Base-by-base conservation (phyloP, 306 rosid genomes). In the Vachellia pachyceras region DNA sequence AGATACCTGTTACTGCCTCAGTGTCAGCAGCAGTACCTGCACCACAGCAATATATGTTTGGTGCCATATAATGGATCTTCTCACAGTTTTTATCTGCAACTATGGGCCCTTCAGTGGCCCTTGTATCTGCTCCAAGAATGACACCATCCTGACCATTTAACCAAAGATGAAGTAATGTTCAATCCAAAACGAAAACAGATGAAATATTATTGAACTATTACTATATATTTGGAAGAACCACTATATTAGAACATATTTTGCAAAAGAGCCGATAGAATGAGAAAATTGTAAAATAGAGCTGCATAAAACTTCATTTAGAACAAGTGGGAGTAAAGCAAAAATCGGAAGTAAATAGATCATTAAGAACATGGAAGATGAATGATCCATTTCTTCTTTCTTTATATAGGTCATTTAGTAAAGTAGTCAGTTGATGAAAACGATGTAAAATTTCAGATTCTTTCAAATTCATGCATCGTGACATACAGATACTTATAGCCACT, bases 11-110 rank as follows among this genome's bases (percentile, higher is more conserved):
- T 54, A 95, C 99, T 20, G 99, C 99, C 90, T 95, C 98, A 35
- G 99, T 95, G 80, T 95, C 98, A 72, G 98, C 98, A 78, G 99
- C 99, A 76, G 99, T 95, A 78, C 99, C 99, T 8, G 99, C 98
- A 79, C 99, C 99, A 84, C 98, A 95, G 71, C 99, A 95, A 78
- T 93, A 93, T 40, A 95, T 95, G 65, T 95, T 95, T 6, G 99
- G 99, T 4, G 99, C 99, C 99, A 95, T 93, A 63, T 88, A 95
- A 75, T 95, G 99, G 79, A 95, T 95, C 75, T 95, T 95, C 85
- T 94, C 98, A 83, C 98, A 94, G 88, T 94, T 94, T 76, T 94
- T 94, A 80, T 94, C 98, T 50, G 92, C 90, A 29, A 94, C 98
- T 74, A 91, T 92, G 81, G 97, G 97, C 33, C 98, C 98, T 86